Conservation (phyloP, 352 stramenopile genomes). For the Phytophthora vignae region DNA sequence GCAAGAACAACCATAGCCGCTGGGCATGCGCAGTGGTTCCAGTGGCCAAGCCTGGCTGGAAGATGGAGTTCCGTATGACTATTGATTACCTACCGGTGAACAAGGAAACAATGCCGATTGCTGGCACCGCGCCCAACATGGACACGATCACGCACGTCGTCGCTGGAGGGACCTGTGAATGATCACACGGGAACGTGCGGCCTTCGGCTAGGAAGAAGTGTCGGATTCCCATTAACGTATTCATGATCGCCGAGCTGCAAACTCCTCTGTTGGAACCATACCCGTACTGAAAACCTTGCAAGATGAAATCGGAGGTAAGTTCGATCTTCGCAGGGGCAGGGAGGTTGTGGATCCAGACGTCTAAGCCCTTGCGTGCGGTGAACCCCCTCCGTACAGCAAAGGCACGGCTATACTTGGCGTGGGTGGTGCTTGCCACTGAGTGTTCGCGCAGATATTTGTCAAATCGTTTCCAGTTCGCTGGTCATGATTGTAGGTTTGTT, state of each 20-base stretch:
- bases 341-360: neutral
- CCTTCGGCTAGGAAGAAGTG: neutral
- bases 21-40: too few relatives aligned
- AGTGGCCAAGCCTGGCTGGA: too few relatives aligned
- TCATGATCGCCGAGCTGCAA: neutral
- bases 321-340: neutral
- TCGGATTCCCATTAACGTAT: neutral
- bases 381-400: neutral
- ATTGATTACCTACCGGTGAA: too few relatives aligned
- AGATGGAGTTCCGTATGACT: too few relatives aligned
- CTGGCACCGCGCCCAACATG: too few relatives aligned
- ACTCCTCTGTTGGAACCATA: neutral
- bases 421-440: too few relatives aligned
- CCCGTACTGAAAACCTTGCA: neutral
- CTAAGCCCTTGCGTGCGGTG: neutral
- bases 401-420: too few relatives aligned
- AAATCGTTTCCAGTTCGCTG: neutral
- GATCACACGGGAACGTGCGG: neutral
- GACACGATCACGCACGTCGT: too few relatives aligned
- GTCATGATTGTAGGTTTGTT: neutral
- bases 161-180: neutral
- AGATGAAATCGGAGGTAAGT: neutral
- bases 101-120: too few relatives aligned
- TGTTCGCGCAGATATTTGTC: too few relatives aligned
- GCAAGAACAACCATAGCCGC: too few relatives aligned